Percentiles rank a stretch among this genome's conserved stretches.
These are phyloP conservation scores for Paxillus ammoniavirescens DNA, from an alignment of 768 basidiomycete species.

Conservation along the genomic window DNA sequence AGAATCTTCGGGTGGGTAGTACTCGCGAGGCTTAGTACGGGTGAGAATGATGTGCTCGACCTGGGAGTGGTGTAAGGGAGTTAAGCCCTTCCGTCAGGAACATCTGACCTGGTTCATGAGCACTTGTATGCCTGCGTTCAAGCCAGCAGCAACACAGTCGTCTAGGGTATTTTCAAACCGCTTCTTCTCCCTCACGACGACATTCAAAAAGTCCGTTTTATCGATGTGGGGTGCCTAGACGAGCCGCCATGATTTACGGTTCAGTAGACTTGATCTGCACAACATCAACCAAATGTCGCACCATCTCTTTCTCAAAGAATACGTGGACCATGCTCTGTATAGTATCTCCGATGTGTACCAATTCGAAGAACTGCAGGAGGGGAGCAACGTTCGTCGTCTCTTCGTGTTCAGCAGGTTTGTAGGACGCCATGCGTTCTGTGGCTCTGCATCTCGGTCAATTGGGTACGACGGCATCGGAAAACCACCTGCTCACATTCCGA, in stretches of 20 bases:
- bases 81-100: neutral
- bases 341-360: constrained; percentile 95
- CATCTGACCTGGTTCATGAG: constrained; percentile 84
- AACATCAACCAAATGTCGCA: constrained; percentile 31
- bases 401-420: constrained; percentile 84
- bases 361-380: constrained; percentile 93
- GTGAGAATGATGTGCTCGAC: constrained; percentile 92
- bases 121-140: constrained; percentile 95
- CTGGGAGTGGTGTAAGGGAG: constrained; percentile 34
- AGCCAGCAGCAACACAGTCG: constrained; percentile 87
- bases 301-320: constrained; percentile 96
- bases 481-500: constrained; percentile 54
- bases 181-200: constrained; percentile 95
- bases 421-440: constrained; percentile 84
- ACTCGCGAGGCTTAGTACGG: constrained; percentile 80
- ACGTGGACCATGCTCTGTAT: constrained; percentile 98
- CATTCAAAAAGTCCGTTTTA: constrained; percentile 89
- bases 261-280: neutral
- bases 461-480: neutral
- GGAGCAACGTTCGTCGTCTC: constrained; percentile 86
- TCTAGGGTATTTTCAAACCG: constrained; percentile 90
- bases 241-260: neutral
- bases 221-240: constrained; percentile 82
- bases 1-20: constrained; percentile 82
- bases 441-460: constrained; percentile 50